Percentiles rank a stretch among this genome's conserved stretches.
Evolutionary conservation across 1,139 yeast species (phyloP).

Genomic region (Saccharomyces hybrid): DNA sequence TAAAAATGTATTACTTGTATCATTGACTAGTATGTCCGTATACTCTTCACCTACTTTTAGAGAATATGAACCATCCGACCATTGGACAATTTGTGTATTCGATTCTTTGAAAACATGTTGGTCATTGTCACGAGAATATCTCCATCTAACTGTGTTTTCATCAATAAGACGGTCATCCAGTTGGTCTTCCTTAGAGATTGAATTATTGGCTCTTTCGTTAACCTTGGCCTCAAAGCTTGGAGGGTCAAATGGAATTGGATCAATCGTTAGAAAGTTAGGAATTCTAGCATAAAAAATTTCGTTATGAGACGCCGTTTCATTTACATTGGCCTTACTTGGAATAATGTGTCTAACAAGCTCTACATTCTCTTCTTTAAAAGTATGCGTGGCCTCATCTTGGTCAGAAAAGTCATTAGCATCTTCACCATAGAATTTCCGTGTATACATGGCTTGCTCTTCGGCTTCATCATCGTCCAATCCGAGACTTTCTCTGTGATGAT

Average conservation of each 20-base stretch:
- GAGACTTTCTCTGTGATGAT: conserved; percentile 12
- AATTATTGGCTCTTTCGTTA: conserved; percentile 33
- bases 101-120: conserved; percentile 71
- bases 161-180: conserved; percentile 50
- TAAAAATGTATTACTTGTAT: conserved; percentile 66
- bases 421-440: conserved; percentile 31
- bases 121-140: conserved; percentile 60
- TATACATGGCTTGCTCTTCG: conserved; percentile 32
- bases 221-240: conserved; percentile 46
- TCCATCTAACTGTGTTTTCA: conserved; percentile 88
- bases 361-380: conserved; percentile 47
- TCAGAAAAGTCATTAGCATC: conserved; percentile 32
- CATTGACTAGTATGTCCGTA: conserved; percentile 65
- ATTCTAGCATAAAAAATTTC: conserved; percentile 55
- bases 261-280: conserved; percentile 77
- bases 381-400: conserved; percentile 36
- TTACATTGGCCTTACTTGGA: conserved; percentile 42
- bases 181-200: conserved; percentile 36
- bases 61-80: conserved; percentile 91
- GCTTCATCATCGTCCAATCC: conserved; percentile 26
- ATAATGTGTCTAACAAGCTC: conserved; percentile 62
- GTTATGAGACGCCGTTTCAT: conserved; percentile 26
- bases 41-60: conserved; percentile 81
- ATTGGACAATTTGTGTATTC: conserved; percentile 80
- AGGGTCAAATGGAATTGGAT: conserved; percentile 84